Base-by-base conservation (phyloP, 2,329 filamentous ascomycete species). In the Epichloe gansuensis region DNA sequence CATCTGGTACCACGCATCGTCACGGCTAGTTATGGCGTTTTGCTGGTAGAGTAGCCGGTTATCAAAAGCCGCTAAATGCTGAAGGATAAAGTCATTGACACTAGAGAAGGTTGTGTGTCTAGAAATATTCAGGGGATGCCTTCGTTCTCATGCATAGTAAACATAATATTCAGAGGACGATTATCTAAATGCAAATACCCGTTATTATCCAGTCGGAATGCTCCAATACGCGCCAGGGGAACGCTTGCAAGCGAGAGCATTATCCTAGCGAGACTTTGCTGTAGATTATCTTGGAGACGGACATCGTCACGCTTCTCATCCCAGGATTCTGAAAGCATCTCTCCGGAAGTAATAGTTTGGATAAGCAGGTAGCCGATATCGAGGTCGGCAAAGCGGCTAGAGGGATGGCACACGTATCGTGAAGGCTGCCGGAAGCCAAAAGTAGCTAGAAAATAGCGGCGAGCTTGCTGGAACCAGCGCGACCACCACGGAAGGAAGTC, bases 171-270 rank as follows among this genome's bases (percentile, higher is more conserved):
- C 28, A 46, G 46, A 23, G 56, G 58, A 46, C 58, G 53, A 39
- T 58, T 58, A 9, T 63, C 59, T 48, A 68, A 55, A 21, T 60
- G 57, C 23, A 69, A 57, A 35, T 62, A 67, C 35, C 65, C 63
- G 4, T 54, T 46, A 54, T 67, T 54, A 52, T 59, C 54, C 55
- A 66, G 60, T 2, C 55, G 53, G 44, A 64, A 65, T 25, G 63
- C 48, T 9, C 58, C 64, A 37, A 67, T 63, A 13, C 60, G 60
- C 5, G 62, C 57, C 37, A 61, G 61, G n/a, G 59, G 61, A 28
- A 64, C 41, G 17, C 58, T 60, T 12, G 64, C 60, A 8, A 67
- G 59, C 3, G 61, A 62, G 17, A 67, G 54, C 43, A 67, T 63
- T 31, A 63, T 55, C 31, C 56, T 58, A 12, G 61, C 57, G 50